Percentiles rank a stretch among this genome's conserved stretches.
These are phyloP conservation scores for Macrolepiota dolichaula DNA, from an alignment of 768 basidiomycete species.

Conservation along the genomic window DNA sequence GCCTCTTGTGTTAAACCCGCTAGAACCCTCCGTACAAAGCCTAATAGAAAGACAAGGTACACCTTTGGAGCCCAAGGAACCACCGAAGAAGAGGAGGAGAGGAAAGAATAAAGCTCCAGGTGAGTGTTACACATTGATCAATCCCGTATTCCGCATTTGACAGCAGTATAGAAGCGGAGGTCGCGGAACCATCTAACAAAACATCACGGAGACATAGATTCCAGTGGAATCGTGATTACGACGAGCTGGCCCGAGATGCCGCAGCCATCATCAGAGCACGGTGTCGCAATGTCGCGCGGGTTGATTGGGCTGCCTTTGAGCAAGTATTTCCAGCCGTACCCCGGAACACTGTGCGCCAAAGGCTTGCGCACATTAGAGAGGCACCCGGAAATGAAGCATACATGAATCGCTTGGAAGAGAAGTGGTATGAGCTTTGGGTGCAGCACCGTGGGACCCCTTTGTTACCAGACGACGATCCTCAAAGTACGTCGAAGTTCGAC, in stretches of 20 bases:
- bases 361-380: constrained; percentile 57
- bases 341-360: constrained; percentile 68
- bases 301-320: constrained; percentile 71
- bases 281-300: constrained; percentile 53
- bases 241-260: constrained; percentile 86
- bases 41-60: constrained; percentile 27
- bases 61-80: constrained; percentile 18
- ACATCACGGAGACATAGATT: constrained; percentile 59
- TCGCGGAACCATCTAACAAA: constrained; percentile 39
- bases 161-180: constrained; percentile 7
- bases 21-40: constrained; percentile 20
- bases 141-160: not conserved
- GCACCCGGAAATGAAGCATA: constrained; percentile 70
- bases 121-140: not conserved
- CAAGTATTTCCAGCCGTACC: constrained; percentile 81
- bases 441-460: constrained; percentile 62
- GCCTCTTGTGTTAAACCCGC: constrained; percentile 6
- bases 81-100: constrained; percentile 14
- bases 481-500: constrained; percentile 71
- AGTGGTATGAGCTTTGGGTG: constrained; percentile 78
- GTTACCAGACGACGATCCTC: constrained; percentile 69
- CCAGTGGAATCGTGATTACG: constrained; percentile 83
- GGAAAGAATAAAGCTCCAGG: constrained; percentile 18
- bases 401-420: constrained; percentile 72
- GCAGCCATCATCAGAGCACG: constrained; percentile 80